A percentile compares a stretch with the other conserved stretches of the same genome.
These are phyloP conservation scores for Eucalyptus fibrosa DNA, from an alignment of 345 rosid species.

Conservation along the genomic window DNA sequence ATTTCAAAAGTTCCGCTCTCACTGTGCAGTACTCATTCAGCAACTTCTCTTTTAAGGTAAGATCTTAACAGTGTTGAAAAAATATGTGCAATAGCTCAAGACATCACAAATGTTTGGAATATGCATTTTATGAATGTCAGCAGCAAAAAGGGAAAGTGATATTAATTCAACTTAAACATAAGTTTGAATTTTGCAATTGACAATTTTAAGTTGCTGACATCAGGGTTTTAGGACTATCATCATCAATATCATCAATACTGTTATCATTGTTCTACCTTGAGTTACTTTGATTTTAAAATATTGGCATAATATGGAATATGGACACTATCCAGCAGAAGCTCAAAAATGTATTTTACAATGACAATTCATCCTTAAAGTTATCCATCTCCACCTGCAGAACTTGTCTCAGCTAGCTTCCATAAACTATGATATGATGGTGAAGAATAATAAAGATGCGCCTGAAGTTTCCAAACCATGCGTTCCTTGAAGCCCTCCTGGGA, in stretches of 20 bases:
- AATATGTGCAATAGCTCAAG: background rate
- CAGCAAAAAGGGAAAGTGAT: background rate
- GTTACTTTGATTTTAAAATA: background rate
- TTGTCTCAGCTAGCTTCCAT: constrained; percentile 87
- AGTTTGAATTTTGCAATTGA: background rate
- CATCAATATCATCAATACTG: background rate
- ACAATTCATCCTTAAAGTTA: background rate
- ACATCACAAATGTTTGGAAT: background rate
- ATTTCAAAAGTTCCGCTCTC: constrained; percentile 50
- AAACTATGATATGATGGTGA: constrained; percentile 67
- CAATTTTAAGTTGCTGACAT: background rate
- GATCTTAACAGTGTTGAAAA: background rate
- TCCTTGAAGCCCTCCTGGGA: constrained; percentile 6
- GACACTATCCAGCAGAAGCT: background rate
- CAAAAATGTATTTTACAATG: background rate
- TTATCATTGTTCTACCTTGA: background rate
- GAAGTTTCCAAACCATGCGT: constrained; percentile 33
- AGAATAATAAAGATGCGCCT: constrained; percentile 38
- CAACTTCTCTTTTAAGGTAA: constrained; percentile 92
- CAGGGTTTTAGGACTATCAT: background rate
- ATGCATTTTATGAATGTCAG: background rate
- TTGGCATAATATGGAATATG: background rate
- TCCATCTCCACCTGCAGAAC: constrained; percentile 26
- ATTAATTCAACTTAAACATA: background rate
- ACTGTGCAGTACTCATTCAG: constrained; percentile 84